Base-by-base conservation (phyloP, 306 rosid species). In the Rosa persica region DNA sequence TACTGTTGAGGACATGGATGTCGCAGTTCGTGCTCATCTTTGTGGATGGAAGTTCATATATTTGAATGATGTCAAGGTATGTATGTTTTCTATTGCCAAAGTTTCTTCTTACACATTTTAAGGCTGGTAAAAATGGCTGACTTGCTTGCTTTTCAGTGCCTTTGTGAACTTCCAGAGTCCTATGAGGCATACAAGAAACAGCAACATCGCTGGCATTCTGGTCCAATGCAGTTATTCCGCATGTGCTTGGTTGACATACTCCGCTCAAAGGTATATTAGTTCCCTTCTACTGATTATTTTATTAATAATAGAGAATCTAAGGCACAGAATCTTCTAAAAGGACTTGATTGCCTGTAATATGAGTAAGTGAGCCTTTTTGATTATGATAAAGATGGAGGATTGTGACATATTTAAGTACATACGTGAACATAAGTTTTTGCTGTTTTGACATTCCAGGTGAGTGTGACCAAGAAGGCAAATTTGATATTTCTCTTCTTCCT, bases 141-240 rank as follows among this genome's bases (percentile, higher is more conserved):
- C 76, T 67, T 44, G 78, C 54, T 77, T 58, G 66, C 69, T 82
- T 85, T 81, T 80, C 90, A 95, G 99, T 92, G 99, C 89, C 98
- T 93, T 75, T 95, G 99, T 86, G 98, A 95, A 81, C 99, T 95
- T 82, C 99, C 98, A 12, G 99, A 95, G 91, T 91, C 99, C 78
- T 95, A 91, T 22, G 98, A 91, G 77, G 99, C 99, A 25, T 93
- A 95, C 87, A 95, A 92, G 83, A 93, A 95, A 80, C 99, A 95
- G 86, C 99, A 95, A 73, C 96, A 95, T 76, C 98, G 97, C 60
- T 95, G 99, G 99, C 99, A 95, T 95, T 95, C 99, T 4, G 99
- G 99, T 76, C 99, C 99, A 52, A 95, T 95, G 99, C 99, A 95
- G 79, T 80, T 93, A 88, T 93, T 95, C 76, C 98, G 98, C 27